These are phyloP conservation scores for Xylariaceae sp. DNA, from an alignment of 2,329 filamentous ascomycete genomes.

Conservation along the genomic window DNA sequence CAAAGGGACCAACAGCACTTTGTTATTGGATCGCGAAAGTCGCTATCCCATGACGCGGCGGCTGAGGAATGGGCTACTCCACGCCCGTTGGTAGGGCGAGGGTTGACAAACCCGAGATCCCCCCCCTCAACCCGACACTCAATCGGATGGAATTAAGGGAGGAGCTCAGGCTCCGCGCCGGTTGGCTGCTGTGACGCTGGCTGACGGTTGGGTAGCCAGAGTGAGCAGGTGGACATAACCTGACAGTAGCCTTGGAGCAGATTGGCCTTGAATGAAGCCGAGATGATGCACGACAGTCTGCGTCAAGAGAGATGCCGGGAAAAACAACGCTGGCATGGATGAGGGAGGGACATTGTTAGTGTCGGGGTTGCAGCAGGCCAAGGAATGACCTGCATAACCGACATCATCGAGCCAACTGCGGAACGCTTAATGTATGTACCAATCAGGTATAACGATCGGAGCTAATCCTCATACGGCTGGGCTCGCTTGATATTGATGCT, in stretches of 20 bases:
- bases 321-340: neutral
- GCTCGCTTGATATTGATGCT: neutral
- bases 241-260: no score
- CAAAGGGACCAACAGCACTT: no score
- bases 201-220: neutral
- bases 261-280: no score
- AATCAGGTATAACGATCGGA: neutral
- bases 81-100: neutral
- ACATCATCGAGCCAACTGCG: neutral
- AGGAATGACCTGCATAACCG: neutral
- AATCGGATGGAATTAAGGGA: neutral
- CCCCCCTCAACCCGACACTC: neutral
- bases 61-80: neutral
- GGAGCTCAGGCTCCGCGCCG: neutral
- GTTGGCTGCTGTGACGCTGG: neutral
- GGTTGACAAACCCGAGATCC: neutral
- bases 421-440: neutral
- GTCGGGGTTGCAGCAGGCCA: neutral
- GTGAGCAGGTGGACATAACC: no score
- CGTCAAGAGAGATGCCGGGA: neutral
- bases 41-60: neutral
- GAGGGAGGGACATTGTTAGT: neutral
- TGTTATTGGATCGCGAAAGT: no score
- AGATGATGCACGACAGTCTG: no score
- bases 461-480: neutral